A percentile compares a stretch with the other conserved stretches of the same genome.
Conservation (phyloP, 148 eudicot genomes). For the Spergularia bocconei region DNA sequence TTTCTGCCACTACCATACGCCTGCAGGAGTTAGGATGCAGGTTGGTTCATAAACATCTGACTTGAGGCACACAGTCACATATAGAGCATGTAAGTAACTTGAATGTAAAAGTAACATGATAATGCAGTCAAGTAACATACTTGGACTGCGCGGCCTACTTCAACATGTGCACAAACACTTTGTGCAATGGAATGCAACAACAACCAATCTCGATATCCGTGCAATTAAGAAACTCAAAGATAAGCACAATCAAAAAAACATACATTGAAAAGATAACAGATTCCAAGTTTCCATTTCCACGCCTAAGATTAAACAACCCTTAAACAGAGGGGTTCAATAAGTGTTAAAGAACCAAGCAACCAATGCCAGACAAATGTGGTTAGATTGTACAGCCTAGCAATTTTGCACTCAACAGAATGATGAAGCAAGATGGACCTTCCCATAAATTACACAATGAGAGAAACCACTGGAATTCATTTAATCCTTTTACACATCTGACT, state of each 20-base stretch:
- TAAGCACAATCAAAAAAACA: neutral
- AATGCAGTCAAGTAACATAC: neutral
- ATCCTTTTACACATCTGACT: neutral
- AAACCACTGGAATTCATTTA: neutral
- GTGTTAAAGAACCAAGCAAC: neutral
- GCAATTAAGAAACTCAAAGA: neutral
- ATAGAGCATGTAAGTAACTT: neutral
- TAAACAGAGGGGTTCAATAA: neutral
- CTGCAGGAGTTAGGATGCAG: slow-evolving; percentile 35
- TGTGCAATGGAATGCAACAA: neutral
- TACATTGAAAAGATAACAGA: neutral
- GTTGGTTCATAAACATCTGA: slow-evolving; percentile 18
- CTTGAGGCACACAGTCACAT: neutral
- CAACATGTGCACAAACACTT: neutral
- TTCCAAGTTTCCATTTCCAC: neutral
- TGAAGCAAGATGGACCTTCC: neutral
- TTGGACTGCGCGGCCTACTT: neutral
- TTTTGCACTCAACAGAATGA: neutral
- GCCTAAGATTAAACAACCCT: neutral
- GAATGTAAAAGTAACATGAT: slow-evolving; percentile 4
- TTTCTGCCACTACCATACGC: slow-evolving; percentile 79
- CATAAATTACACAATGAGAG: neutral
- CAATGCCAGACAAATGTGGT: neutral
- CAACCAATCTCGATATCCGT: neutral
- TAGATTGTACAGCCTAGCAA: neutral